phyloP scores from a whole-genome alignment of 768 basidiomycete species.

The Myochromella boudieri region DNA sequence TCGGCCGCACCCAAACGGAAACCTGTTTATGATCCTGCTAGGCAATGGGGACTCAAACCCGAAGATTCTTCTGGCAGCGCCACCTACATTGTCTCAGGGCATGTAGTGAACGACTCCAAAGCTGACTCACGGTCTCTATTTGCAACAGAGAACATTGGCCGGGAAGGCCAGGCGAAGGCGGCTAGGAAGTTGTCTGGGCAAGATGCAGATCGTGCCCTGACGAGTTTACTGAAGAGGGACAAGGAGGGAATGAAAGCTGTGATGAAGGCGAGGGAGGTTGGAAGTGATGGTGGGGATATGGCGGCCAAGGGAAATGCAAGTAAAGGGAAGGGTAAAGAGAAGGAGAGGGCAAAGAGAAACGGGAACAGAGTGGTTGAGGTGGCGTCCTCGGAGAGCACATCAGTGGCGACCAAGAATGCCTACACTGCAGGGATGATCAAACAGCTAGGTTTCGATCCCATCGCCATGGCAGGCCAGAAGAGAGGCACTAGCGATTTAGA shows the following conservation, averaged over 20 bases:
- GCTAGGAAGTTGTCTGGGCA: conserved; percentile 58
- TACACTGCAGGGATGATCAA: conserved; percentile 71
- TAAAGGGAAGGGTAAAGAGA: conserved; percentile 18
- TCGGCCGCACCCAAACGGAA: conserved; percentile 51
- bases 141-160: conserved; percentile 69
- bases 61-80: conserved; percentile 36
- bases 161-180: conserved; percentile 77
- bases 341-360: conserved; percentile 15
- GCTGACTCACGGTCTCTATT: conserved; percentile 45
- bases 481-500: conserved; percentile 34
- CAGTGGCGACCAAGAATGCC: conserved; percentile 36
- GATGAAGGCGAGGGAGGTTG: conserved; percentile 54
- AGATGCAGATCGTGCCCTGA: conserved; percentile 62
- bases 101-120: conserved; percentile 56
- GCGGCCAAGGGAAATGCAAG: conserved; percentile 14
- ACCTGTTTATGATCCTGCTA: conserved; percentile 61
- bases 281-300: conserved; percentile 17
- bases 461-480: conserved; percentile 49
- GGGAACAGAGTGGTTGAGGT: conserved; percentile 17
- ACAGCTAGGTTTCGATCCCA: conserved; percentile 79
- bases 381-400: neutral
- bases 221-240: conserved; percentile 61
- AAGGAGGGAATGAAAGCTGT: conserved; percentile 68
- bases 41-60: conserved; percentile 78
- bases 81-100: conserved; percentile 83